A percentile compares a stretch with the other conserved stretches of the same genome.
Evolutionary conservation across 257 asterid species (phyloP).

Genomic region (Scutellaria baicalensis): DNA sequence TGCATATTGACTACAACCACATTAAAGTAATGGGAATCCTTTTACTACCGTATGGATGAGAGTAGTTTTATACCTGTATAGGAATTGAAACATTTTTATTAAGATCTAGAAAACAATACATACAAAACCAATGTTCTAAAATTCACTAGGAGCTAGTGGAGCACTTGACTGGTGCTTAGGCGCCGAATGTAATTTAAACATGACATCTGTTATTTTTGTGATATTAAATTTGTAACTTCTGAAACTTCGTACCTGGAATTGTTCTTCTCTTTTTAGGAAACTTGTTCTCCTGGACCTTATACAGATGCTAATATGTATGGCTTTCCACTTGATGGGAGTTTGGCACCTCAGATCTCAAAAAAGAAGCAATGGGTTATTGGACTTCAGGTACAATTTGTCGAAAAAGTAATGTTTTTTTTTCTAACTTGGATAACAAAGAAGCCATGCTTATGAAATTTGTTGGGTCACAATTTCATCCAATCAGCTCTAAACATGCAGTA

Average conservation of each 20-base stretch:
- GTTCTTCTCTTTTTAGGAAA: constrained; percentile 44
- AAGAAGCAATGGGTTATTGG: constrained; percentile 85
- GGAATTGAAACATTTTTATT: too few species aligned
- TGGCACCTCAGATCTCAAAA: constrained; percentile 30
- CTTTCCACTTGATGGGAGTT: constrained; percentile 33
- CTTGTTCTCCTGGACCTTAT: constrained; percentile 31
- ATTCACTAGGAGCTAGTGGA: too few species aligned
- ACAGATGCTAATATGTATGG: constrained; percentile 30
- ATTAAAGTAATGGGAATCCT: not conserved
- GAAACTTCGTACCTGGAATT: not conserved
- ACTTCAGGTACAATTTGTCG: constrained; percentile 52
- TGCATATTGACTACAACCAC: not conserved
- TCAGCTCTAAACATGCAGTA: not conserved
- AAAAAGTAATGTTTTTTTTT: not conserved
- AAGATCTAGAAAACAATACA: too few species aligned
- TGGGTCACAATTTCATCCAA: not conserved
- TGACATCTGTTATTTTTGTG: not conserved
- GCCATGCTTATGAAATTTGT: not conserved
- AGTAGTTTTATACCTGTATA: too few species aligned
- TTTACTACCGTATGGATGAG: not conserved
- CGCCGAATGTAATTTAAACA: too few species aligned
- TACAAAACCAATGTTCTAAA: too few species aligned
- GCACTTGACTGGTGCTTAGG: too few species aligned
- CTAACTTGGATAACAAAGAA: not conserved
- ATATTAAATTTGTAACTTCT: not conserved